Conservation (phyloP, 345 rosid genomes). For the Syzygium oleosum region DNA sequence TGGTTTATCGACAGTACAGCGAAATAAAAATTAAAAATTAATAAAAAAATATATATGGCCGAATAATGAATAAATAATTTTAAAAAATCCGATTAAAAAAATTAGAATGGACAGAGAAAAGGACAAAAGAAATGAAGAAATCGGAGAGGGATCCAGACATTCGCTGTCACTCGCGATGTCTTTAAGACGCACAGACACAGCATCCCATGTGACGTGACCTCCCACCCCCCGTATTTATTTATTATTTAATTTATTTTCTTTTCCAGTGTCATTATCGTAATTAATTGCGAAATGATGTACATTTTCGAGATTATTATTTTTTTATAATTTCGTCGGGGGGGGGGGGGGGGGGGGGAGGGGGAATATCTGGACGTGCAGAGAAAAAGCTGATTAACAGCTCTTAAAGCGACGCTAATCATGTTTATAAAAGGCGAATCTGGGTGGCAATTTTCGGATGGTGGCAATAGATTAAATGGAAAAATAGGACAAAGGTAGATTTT, state of each 20-base stretch:
- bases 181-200: neutral
- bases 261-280: neutral
- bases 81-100: neutral
- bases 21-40: neutral
- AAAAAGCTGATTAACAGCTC: neutral
- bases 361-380: neutral
- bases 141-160: slow-evolving; percentile 7
- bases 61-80: neutral
- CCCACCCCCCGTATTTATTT: neutral
- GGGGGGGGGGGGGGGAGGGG: neutral
- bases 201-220: neutral
- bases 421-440: neutral
- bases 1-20: neutral
- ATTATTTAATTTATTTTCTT: too few relatives aligned
- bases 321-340: neutral
- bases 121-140: neutral
- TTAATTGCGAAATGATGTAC: neutral
- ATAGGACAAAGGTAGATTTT: neutral
- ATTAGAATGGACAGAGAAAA: neutral
- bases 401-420: neutral
- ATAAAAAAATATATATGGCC: neutral
- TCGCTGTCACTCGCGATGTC: slow-evolving; percentile 1
- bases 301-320: neutral
- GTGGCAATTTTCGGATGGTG: neutral
- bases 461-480: neutral